phyloP scores from a whole-genome alignment of 345 rosid species.

The Viola odorata region DNA sequence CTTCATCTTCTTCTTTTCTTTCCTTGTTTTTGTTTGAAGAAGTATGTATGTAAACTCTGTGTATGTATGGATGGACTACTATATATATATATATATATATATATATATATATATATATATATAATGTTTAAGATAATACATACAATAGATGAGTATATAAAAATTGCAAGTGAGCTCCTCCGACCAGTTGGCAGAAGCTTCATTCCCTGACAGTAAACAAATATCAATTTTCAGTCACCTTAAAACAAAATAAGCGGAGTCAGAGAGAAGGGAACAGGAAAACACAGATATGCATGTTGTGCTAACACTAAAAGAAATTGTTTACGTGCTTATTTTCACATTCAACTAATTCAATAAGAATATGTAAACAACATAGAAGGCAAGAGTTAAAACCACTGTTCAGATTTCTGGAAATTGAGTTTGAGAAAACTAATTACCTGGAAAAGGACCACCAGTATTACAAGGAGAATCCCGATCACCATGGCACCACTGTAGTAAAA shows the following conservation, averaged over 20 bases:
- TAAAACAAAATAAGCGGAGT: too few relatives aligned
- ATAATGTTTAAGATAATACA: slow-evolving; percentile 19
- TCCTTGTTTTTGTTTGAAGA: too few relatives aligned
- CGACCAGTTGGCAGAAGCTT: slow-evolving; percentile 87
- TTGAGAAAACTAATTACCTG: slow-evolving; percentile 45
- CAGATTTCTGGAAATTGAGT: not conserved
- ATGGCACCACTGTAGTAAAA: slow-evolving; percentile 92
- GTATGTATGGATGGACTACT: not conserved
- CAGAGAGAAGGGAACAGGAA: too few relatives aligned
- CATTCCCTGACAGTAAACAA: slow-evolving; percentile 66
- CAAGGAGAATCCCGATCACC: slow-evolving; percentile 86
- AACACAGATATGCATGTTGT: too few relatives aligned
- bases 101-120: too few relatives aligned
- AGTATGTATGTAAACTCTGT: too few relatives aligned
- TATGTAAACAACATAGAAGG: not conserved
- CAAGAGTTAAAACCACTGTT: not conserved
- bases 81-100: not conserved
- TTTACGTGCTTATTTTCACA: not conserved
- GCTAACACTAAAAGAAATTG: too few relatives aligned
- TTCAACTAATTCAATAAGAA: not conserved
- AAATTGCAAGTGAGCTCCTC: slow-evolving; percentile 70
- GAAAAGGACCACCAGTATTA: slow-evolving; percentile 71
- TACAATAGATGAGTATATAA: slow-evolving; percentile 74
- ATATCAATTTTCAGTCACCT: too few relatives aligned
- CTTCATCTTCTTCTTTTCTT: too few relatives aligned